Conservation (phyloP, 2,329 filamentous ascomycete genomes). For the Pseudogymnoascus verrucosus region DNA sequence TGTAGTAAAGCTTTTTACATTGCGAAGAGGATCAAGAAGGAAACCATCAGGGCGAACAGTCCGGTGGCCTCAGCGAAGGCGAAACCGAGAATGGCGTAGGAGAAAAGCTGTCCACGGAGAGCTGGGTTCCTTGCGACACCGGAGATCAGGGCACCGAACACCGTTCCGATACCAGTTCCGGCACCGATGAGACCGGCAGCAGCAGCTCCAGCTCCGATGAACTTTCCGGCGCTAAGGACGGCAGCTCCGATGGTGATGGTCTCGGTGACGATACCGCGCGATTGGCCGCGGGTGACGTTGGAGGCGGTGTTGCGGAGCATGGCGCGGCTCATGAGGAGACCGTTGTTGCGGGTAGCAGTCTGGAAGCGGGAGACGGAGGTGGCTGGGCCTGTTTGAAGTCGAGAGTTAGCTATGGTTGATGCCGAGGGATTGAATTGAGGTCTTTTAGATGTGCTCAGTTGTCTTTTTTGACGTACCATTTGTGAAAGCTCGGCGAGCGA, state of each 20-base stretch:
- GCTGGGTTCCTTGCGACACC: conserved; percentile 49
- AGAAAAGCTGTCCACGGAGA: conserved; percentile 49
- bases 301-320: conserved; percentile 20
- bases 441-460: not conserved
- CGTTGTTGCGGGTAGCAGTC: conserved; percentile 15
- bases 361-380: conserved; percentile 23
- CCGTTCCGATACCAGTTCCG: conserved; percentile 39
- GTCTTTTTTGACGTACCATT: conserved; percentile 19
- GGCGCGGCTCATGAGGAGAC: conserved; percentile 20
- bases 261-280: conserved; percentile 21
- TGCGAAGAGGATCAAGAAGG: conserved; percentile 21
- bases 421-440: not conserved
- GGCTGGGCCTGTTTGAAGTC: conserved; percentile 16
- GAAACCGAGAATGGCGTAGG: conserved; percentile 57
- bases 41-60: conserved; percentile 46
- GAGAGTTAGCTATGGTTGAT: conserved; percentile 14
- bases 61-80: conserved; percentile 57
- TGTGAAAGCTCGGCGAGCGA: conserved; percentile 22
- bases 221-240: conserved; percentile 21
- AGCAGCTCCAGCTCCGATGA: conserved; percentile 21
- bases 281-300: conserved; percentile 20
- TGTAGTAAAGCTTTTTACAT: conserved; percentile 7
- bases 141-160: conserved; percentile 46
- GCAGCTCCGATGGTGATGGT: conserved; percentile 22
- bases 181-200: conserved; percentile 26